Evolutionary conservation across 176 grass and related monocot genomes (phyloP).

Genomic region (bread wheat (Triticum aestivum)): DNA sequence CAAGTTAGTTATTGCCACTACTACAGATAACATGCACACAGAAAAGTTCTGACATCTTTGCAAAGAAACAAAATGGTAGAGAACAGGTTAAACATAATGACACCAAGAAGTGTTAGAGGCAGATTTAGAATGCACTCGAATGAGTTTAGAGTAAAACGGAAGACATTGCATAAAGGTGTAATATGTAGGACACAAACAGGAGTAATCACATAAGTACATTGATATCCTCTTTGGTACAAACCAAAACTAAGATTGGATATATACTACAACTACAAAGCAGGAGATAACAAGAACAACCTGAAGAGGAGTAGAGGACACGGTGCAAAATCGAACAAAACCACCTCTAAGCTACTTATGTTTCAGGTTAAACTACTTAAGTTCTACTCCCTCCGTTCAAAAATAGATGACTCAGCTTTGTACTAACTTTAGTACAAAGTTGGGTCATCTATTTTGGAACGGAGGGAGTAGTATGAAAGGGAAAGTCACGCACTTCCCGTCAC

Average conservation of each 20-base stretch:
- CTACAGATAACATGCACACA: not conserved
- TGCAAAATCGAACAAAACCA: not conserved
- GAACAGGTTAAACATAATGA: not conserved
- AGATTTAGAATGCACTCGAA: not conserved
- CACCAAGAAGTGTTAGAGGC: not conserved
- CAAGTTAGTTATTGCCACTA: not conserved
- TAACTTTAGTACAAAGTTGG: too few relatives aligned
- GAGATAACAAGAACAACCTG: not conserved
- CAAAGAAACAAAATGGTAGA: not conserved
- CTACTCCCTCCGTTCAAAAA: too few relatives aligned
- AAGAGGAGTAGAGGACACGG: not conserved
- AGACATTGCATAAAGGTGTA: not conserved
- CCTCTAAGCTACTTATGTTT: not conserved
- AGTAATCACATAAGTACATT: not conserved
- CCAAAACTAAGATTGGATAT: not conserved
- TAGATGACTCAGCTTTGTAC: too few relatives aligned
- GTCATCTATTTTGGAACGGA: too few relatives aligned
- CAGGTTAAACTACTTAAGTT: not conserved
- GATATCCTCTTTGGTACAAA: not conserved
- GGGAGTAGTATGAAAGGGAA: not conserved
- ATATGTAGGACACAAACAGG: conserved; percentile 1
- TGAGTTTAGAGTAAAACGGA: conserved; percentile 1
- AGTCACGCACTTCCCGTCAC: not conserved
- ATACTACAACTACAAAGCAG: not conserved
- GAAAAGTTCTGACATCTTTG: not conserved